Percentiles rank a stretch among this genome's conserved stretches.
phyloP scores from a whole-genome alignment of 306 rosid genomes.

The Rosa lucieae region DNA sequence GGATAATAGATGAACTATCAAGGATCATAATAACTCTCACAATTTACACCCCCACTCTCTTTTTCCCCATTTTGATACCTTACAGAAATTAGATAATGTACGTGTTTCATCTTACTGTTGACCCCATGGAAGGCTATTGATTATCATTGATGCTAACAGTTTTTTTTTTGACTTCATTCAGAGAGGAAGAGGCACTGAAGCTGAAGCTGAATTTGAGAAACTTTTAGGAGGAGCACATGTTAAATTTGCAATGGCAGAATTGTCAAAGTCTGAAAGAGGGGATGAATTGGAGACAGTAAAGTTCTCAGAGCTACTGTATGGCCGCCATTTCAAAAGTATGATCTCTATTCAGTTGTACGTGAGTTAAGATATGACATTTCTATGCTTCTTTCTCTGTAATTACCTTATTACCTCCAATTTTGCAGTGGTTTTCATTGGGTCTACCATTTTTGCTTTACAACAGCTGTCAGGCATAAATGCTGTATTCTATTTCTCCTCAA shows the following conservation, averaged over 20 bases:
- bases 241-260: slow-evolving; percentile 68
- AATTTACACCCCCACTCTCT: background rate
- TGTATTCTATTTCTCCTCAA: slow-evolving; percentile 79
- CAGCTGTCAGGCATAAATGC: slow-evolving; percentile 94
- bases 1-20: background rate
- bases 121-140: slow-evolving; percentile 11
- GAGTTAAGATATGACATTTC: slow-evolving; percentile 3
- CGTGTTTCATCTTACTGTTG: slow-evolving; percentile 8
- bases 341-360: background rate
- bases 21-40: background rate
- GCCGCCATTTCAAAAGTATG: slow-evolving; percentile 62
- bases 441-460: slow-evolving; percentile 81
- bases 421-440: slow-evolving; percentile 91
- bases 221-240: slow-evolving; percentile 71
- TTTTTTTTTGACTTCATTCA: slow-evolving; percentile 37
- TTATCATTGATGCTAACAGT: slow-evolving; percentile 17
- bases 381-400: slow-evolving; percentile 26
- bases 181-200: slow-evolving; percentile 76
- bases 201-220: slow-evolving; percentile 72
- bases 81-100: background rate
- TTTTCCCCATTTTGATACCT: background rate
- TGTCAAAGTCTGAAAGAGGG: slow-evolving; percentile 62
- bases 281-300: slow-evolving; percentile 53
- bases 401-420: slow-evolving; percentile 44
- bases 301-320: slow-evolving; percentile 53